Evolutionary conservation across 2,329 filamentous ascomycete species (phyloP).

Genomic region (Xylaria sp.): DNA sequence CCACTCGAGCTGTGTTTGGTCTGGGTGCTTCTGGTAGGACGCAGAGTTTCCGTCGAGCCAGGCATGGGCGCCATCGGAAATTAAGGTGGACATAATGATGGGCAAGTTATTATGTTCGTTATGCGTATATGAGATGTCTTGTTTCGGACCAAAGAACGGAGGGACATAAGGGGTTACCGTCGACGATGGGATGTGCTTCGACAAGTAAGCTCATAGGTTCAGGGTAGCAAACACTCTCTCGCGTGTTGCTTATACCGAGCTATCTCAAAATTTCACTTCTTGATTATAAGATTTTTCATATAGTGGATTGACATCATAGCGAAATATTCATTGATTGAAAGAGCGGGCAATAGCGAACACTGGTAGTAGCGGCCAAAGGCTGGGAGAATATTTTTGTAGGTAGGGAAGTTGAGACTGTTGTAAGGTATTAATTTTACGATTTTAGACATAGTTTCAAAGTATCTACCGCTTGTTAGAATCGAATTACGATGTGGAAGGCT

Average conservation of each 20-base stretch:
- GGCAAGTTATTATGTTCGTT: not conserved
- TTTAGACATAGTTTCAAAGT: too few species aligned
- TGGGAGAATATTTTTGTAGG: too few species aligned
- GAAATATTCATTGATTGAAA: not conserved
- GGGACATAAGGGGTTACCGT: too few species aligned
- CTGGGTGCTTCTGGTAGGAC: not conserved
- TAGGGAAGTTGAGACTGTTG: too few species aligned
- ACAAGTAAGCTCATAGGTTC: not conserved
- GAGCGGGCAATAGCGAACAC: too few species aligned
- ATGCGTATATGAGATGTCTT: not conserved
- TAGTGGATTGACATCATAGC: not conserved
- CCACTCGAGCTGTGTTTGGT: conserved; percentile 10
- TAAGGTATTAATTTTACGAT: too few species aligned
- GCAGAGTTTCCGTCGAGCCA: conserved; percentile 8
- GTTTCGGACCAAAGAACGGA: too few species aligned
- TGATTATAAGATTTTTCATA: not conserved
- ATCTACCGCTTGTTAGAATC: too few species aligned
- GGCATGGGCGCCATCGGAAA: too few species aligned
- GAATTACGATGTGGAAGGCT: not conserved
- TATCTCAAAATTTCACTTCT: not conserved
- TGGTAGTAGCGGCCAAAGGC: too few species aligned
- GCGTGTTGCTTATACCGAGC: not conserved
- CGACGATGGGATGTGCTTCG: too few species aligned
- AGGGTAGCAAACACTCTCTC: not conserved
- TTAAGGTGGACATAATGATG: not conserved